Conservation (phyloP, 768 basidiomycete species). For the Tylopilus intermedius region DNA sequence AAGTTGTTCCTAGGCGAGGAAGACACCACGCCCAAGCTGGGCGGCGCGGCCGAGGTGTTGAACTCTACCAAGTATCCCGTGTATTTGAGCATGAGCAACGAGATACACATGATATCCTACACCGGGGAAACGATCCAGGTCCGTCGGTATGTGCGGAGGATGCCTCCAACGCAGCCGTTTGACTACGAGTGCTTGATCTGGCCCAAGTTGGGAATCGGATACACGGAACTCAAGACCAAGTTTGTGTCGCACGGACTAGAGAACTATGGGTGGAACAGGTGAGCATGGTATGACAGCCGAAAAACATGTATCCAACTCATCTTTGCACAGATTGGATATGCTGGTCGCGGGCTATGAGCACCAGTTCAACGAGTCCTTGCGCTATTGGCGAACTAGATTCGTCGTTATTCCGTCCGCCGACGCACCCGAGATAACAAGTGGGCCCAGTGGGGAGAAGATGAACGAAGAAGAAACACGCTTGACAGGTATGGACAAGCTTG, state of each 20-base stretch:
- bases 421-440: slow-evolving; percentile 49
- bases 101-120: slow-evolving; percentile 90
- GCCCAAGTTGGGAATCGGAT: slow-evolving; percentile 86
- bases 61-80: slow-evolving; percentile 62
- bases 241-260: slow-evolving; percentile 79
- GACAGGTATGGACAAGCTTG: slow-evolving; percentile 86
- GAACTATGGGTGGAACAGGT: slow-evolving; percentile 86
- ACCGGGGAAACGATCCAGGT: slow-evolving; percentile 90
- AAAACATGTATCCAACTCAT: not conserved
- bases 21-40: slow-evolving; percentile 47
- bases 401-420: slow-evolving; percentile 85
- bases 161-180: slow-evolving; percentile 58
- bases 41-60: slow-evolving; percentile 63
- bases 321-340: slow-evolving; percentile 68
- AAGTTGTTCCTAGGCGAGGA: slow-evolving; percentile 59
- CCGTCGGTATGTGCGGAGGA: slow-evolving; percentile 73
- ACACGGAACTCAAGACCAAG: slow-evolving; percentile 69
- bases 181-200: slow-evolving; percentile 89
- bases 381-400: slow-evolving; percentile 93
- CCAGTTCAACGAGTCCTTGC: slow-evolving; percentile 72
- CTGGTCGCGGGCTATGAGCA: slow-evolving; percentile 78
- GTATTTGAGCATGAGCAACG: slow-evolving; percentile 91
- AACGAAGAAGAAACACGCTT: slow-evolving; percentile 85
- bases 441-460: slow-evolving; percentile 67
- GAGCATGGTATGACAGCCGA: slow-evolving; percentile 10